A percentile compares a stretch with the other conserved stretches of the same genome.
Conservation (phyloP, 1,139 yeast species). For the Nadsonia starkeyi-henricii region DNA sequence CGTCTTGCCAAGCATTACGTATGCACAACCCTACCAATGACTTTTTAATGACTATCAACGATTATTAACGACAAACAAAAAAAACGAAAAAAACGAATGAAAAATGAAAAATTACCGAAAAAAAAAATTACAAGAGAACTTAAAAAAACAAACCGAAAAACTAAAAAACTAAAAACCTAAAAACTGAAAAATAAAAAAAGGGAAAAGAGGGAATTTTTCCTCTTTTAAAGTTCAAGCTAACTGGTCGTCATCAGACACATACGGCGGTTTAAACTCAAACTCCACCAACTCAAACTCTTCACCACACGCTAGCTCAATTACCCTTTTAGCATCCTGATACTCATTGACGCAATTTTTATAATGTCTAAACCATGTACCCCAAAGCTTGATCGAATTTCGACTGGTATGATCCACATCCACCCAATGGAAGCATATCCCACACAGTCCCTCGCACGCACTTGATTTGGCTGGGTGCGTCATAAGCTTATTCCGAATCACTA, state of each 20-base stretch:
- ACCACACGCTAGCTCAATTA: background rate
- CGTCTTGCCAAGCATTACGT: too few relatives aligned
- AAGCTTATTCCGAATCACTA: conserved; percentile 16
- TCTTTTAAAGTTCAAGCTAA: too few relatives aligned
- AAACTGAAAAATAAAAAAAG: too few relatives aligned
- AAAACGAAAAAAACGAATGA: too few relatives aligned
- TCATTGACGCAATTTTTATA: conserved; percentile 19
- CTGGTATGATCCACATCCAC: conserved; percentile 18
- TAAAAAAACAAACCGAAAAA: too few relatives aligned
- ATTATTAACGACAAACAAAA: too few relatives aligned
- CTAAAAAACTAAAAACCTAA: too few relatives aligned
- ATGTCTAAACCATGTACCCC: conserved; percentile 22
- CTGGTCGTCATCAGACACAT: background rate
- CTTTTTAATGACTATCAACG: too few relatives aligned
- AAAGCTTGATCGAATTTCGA: conserved; percentile 8
- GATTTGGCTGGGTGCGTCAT: conserved; percentile 13
- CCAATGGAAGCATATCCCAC: conserved; percentile 21
- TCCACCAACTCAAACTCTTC: background rate
- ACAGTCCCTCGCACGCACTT: conserved; percentile 17
- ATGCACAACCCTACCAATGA: too few relatives aligned
- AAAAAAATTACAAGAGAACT: too few relatives aligned
- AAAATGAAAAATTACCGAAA: too few relatives aligned
- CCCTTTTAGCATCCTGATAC: conserved; percentile 13
- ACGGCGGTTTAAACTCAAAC: background rate
- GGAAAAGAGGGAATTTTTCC: too few relatives aligned